A percentile compares a stretch with the other conserved stretches of the same genome.
phyloP scores from a whole-genome alignment of 306 rosid genomes.

The Sechiopsis laciniata region DNA sequence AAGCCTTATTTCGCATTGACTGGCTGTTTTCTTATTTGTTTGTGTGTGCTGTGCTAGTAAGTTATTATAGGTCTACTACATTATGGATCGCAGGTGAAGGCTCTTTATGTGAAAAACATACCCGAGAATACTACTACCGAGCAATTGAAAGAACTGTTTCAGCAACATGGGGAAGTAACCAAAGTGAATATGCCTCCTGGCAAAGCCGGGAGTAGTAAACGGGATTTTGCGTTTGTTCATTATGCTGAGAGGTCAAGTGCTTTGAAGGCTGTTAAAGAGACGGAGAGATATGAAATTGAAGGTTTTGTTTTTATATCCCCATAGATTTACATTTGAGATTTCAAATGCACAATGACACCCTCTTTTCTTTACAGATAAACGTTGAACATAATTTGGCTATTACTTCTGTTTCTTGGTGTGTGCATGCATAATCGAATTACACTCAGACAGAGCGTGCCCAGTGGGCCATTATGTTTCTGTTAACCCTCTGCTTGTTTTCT shows the following conservation, averaged over 20 bases:
- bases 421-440: too few relatives aligned
- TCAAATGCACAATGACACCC: background rate
- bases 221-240: constrained; percentile 92
- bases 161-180: constrained; percentile 85
- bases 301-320: constrained; percentile 36
- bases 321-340: background rate
- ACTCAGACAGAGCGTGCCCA: too few relatives aligned
- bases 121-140: constrained; percentile 87
- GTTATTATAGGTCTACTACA: background rate
- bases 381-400: background rate
- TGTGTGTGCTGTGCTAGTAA: background rate
- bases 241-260: constrained; percentile 97
- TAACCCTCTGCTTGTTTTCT: too few relatives aligned
- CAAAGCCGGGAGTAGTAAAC: constrained; percentile 74
- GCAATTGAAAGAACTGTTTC: constrained; percentile 79
- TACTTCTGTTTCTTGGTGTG: too few relatives aligned
- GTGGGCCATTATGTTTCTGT: too few relatives aligned
- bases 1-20: background rate
- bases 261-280: constrained; percentile 81
- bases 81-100: constrained; percentile 66
- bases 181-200: constrained; percentile 99
- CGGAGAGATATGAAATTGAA: constrained; percentile 89
- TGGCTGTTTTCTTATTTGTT: background rate
- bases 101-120: constrained; percentile 92
- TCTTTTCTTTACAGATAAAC: background rate